These are phyloP conservation scores for Starmerella floricola DNA, from an alignment of 805 yeast genomes.

Conservation along the genomic window DNA sequence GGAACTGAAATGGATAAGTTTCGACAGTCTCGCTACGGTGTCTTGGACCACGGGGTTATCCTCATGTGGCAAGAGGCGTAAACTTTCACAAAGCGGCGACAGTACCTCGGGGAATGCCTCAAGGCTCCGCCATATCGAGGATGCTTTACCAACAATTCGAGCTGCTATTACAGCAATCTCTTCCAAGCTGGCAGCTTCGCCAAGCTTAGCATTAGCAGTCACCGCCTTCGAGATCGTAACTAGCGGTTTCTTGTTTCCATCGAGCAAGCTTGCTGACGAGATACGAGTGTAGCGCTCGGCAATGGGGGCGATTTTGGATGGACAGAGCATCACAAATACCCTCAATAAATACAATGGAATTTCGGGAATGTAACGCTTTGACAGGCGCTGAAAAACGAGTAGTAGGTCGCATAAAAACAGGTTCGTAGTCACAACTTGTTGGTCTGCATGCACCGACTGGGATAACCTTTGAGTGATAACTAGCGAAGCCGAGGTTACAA, in stretches of 20 bases:
- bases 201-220: not conserved
- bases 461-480: constrained; percentile 61
- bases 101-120: constrained; percentile 26
- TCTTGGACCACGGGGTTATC: constrained; percentile 20
- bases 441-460: constrained; percentile 34
- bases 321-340: constrained; percentile 7
- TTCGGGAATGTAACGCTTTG: constrained; percentile 80
- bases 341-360: constrained; percentile 39
- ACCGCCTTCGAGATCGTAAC: not conserved
- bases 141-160: constrained; percentile 14
- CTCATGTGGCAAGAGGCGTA: constrained; percentile 20
- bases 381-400: constrained; percentile 59
- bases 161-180: constrained; percentile 14
- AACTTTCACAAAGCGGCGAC: constrained; percentile 17
- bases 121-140: constrained; percentile 26
- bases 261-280: not conserved
- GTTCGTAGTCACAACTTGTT: constrained; percentile 44
- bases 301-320: not conserved
- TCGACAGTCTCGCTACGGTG: constrained; percentile 29
- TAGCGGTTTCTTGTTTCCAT: not conserved
- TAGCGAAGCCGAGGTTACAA: constrained; percentile 72
- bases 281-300: constrained; percentile 12
- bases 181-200: not conserved
- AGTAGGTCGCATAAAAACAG: constrained; percentile 53
- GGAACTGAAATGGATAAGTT: constrained; percentile 32